Conservation (phyloP, 1,284 basidiomycete species). For the Moesziomyces sp. region DNA sequence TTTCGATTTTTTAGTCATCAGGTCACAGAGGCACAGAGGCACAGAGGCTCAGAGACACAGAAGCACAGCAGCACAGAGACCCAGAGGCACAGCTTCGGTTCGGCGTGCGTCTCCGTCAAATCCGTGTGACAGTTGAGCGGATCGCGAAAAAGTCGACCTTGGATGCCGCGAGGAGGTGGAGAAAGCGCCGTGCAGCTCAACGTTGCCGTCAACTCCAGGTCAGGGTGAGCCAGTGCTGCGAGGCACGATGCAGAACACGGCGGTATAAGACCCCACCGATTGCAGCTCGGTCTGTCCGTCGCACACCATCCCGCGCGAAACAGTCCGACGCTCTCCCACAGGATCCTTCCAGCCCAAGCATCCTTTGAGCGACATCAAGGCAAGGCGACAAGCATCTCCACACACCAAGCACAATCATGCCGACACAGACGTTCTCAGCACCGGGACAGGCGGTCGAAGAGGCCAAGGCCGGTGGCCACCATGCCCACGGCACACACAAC, state of each 20-base stretch:
- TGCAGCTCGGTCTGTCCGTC: too few relatives aligned
- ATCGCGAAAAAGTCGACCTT: conserved; percentile 3
- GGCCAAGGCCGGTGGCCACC: conserved; percentile 51
- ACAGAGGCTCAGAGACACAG: too few relatives aligned
- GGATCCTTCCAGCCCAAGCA: not conserved
- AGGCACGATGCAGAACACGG: not conserved
- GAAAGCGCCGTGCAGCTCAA: conserved; percentile 4
- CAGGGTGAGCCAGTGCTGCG: not conserved
- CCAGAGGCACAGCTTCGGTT: not conserved
- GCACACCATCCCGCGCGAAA: not conserved
- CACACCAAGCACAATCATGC: conserved; percentile 10
- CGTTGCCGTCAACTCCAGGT: conserved; percentile 39
- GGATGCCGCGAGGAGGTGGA: not conserved
- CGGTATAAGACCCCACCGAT: not conserved
- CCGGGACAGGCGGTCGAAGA: conserved; percentile 51
- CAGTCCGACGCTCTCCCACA: not conserved
- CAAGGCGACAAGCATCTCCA: not conserved
- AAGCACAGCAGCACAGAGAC: too few relatives aligned
- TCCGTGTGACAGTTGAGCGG: conserved; percentile 7
- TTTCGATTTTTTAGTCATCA: conserved; percentile 1
- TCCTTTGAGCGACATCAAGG: not conserved
- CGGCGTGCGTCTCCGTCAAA: conserved; percentile 24
- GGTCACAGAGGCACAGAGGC: too few relatives aligned
- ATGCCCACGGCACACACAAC: conserved; percentile 58
- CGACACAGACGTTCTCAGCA: conserved; percentile 40